These are phyloP conservation scores for Benincasa hispida DNA, from an alignment of 306 rosid species.

Conservation along the genomic window DNA sequence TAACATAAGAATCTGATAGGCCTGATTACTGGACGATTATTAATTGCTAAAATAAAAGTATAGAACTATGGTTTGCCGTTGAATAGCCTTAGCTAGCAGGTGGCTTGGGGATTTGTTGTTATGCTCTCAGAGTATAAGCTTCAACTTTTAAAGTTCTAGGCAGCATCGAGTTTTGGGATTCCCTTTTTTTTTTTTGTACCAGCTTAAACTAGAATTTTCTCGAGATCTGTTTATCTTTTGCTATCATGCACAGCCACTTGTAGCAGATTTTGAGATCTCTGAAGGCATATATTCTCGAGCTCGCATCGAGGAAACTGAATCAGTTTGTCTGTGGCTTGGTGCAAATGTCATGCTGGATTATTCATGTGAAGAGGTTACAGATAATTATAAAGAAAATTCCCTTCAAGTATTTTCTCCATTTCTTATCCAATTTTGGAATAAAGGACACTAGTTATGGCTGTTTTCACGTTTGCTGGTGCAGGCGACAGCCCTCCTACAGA, in stretches of 20 bases:
- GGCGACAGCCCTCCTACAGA: constrained; percentile 61
- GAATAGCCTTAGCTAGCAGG: background rate
- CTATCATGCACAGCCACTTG: constrained; percentile 41
- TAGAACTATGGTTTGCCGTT: background rate
- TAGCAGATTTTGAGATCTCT: constrained; percentile 81
- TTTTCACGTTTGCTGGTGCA: constrained; percentile 28
- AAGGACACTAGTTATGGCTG: constrained; percentile 3
- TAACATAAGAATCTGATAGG: background rate
- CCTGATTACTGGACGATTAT: background rate
- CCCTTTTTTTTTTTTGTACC: background rate
- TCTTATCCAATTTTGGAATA: constrained; percentile 5
- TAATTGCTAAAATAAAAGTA: background rate
- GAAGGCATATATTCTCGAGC: constrained; percentile 73
- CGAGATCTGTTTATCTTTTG: constrained; percentile 8
- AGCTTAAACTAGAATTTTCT: background rate
- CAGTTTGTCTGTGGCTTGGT: constrained; percentile 81
- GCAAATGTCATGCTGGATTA: constrained; percentile 93
- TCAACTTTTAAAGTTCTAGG: background rate
- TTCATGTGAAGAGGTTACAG: constrained; percentile 71
- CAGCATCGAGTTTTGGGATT: background rate
- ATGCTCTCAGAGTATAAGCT: background rate
- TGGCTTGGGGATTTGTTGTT: background rate
- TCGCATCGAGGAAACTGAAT: constrained; percentile 41
- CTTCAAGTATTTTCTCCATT: background rate
- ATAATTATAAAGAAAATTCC: background rate